phyloP scores from a whole-genome alignment of 2,329 filamentous ascomycete species.

The Claviceps sp. region DNA sequence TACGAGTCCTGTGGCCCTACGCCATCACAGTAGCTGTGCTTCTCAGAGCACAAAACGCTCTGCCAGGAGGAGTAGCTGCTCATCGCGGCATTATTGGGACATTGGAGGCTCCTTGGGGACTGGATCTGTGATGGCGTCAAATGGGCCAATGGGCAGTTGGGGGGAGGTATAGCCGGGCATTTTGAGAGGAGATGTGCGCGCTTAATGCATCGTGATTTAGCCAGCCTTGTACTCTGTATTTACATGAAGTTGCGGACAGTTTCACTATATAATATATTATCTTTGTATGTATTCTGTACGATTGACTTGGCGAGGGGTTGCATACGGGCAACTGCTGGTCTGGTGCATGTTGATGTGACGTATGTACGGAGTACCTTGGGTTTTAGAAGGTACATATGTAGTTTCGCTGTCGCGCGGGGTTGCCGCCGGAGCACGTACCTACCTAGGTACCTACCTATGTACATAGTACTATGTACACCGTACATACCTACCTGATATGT shows the following conservation, averaged over 20 bases:
- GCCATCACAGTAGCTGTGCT: constrained; percentile 57
- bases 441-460: too few species aligned
- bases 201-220: background rate
- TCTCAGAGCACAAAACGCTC: constrained; percentile 76
- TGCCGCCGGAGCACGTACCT: too few species aligned
- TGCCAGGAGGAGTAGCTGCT: constrained; percentile 52
- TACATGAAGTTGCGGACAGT: background rate
- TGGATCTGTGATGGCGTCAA: constrained; percentile 53
- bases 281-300: too few species aligned
- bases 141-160: constrained; percentile 62
- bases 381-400: too few species aligned
- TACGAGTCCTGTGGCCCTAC: constrained; percentile 32
- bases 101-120: constrained; percentile 70
- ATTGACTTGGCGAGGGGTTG: too few species aligned
- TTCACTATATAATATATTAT: too few species aligned
- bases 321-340: too few species aligned
- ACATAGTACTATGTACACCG: too few species aligned
- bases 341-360: too few species aligned
- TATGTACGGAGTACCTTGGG: too few species aligned
- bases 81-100: constrained; percentile 84
- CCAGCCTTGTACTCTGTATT: background rate
- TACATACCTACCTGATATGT: too few species aligned
- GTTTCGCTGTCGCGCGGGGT: too few species aligned
- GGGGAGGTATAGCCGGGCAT: constrained; percentile 46
- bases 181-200: background rate